These are phyloP conservation scores for Coffea eugenioides DNA, from an alignment of 257 asterid genomes.

Conservation along the genomic window DNA sequence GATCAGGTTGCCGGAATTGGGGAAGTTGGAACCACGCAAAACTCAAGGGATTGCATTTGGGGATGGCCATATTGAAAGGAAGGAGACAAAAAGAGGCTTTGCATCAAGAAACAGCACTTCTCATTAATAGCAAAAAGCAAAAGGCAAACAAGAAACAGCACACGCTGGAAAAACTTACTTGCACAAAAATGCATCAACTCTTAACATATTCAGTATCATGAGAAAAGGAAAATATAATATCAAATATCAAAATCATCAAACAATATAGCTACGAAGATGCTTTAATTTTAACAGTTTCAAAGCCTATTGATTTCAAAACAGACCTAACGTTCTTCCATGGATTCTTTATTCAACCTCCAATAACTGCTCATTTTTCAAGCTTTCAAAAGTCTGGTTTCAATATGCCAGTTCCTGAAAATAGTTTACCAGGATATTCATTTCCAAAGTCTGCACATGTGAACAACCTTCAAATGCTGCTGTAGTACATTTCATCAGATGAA, in stretches of 20 bases:
- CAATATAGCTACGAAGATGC: neutral
- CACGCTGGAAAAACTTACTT: neutral
- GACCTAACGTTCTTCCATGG: neutral
- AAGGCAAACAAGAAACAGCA: neutral
- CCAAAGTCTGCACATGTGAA: neutral
- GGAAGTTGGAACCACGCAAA: too few relatives aligned
- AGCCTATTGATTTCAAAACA: neutral
- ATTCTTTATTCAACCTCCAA: neutral
- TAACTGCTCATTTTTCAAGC: too few relatives aligned
- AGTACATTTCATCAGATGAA: too few relatives aligned
- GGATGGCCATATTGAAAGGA: neutral
- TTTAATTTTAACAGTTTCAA: neutral
- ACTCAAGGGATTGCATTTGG: too few relatives aligned
- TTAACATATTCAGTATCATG: neutral
- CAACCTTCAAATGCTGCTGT: neutral
- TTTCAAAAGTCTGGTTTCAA: neutral
- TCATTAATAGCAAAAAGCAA: too few relatives aligned
- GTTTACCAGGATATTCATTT: neutral
- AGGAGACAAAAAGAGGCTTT: neutral
- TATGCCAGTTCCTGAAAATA: neutral
- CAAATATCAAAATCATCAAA: neutral
- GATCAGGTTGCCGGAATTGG: too few relatives aligned
- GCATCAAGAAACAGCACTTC: neutral
- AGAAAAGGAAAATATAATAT: neutral
- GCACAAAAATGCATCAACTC: neutral